A percentile compares a stretch with the other conserved stretches of the same genome.
phyloP scores from a whole-genome alignment of 1,284 basidiomycete genomes.

The Ceratobasidium sp. region DNA sequence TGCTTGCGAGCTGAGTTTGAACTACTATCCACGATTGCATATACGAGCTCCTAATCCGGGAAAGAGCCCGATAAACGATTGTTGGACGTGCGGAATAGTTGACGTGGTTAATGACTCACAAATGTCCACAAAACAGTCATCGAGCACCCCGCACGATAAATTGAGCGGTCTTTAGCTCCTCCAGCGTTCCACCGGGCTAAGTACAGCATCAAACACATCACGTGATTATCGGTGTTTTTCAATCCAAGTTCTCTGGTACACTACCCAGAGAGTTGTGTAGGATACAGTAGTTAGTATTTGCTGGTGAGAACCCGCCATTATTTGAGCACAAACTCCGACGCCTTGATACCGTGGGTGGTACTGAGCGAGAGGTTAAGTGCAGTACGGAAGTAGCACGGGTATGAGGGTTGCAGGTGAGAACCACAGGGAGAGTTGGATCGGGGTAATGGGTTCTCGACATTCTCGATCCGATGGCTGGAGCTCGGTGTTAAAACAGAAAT shows the following conservation, averaged over 20 bases:
- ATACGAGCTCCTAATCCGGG: background rate
- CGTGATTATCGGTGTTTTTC: background rate
- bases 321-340: background rate
- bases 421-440: constrained; percentile 14
- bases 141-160: no score
- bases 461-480: constrained; percentile 14
- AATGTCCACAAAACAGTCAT: no score
- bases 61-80: background rate
- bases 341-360: no score
- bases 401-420: no score
- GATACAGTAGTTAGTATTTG: no score
- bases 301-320: background rate
- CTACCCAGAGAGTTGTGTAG: no score
- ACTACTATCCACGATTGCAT: background rate
- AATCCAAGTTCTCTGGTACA: background rate
- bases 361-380: background rate
- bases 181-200: no score
- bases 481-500: background rate
- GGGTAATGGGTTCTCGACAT: background rate
- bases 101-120: no score
- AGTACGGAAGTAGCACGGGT: background rate
- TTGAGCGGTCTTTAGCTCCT: no score
- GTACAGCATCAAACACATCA: constrained; percentile 29
- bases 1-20: background rate
- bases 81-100: background rate